Evolutionary conservation across 2,329 filamentous ascomycete species (phyloP).

Genomic region (Pseudogymnoascus sp.): DNA sequence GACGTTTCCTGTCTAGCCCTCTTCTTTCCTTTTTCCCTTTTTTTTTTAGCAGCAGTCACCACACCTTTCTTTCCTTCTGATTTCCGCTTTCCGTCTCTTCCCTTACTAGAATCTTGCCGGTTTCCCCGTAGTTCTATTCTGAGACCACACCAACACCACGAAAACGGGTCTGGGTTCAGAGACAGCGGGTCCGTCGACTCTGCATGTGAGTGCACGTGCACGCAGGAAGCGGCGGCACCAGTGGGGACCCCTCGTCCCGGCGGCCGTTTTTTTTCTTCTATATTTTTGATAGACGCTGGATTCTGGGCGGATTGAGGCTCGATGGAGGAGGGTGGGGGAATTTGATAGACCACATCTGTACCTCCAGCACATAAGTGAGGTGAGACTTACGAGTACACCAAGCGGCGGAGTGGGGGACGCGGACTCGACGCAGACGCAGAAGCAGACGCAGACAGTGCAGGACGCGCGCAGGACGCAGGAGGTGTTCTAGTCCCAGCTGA

Average conservation of each 20-base stretch:
- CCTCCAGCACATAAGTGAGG: too few relatives aligned
- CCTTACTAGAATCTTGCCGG: too few relatives aligned
- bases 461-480: background rate
- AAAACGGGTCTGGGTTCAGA: background rate
- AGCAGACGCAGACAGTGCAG: background rate
- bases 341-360: background rate
- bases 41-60: too few relatives aligned
- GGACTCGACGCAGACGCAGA: background rate
- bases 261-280: too few relatives aligned
- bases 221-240: too few relatives aligned
- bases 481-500: background rate
- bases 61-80: too few relatives aligned
- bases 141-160: background rate
- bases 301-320: background rate
- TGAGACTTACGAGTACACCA: too few relatives aligned
- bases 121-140: background rate
- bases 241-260: too few relatives aligned
- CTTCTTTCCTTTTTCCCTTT: background rate
- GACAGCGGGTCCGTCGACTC: too few relatives aligned
- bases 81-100: background rate
- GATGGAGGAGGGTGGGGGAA: background rate
- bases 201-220: background rate
- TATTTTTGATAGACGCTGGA: background rate
- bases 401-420: background rate
- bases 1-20: too few relatives aligned